phyloP scores from a whole-genome alignment of 345 rosid genomes.

The Populus tremula region DNA sequence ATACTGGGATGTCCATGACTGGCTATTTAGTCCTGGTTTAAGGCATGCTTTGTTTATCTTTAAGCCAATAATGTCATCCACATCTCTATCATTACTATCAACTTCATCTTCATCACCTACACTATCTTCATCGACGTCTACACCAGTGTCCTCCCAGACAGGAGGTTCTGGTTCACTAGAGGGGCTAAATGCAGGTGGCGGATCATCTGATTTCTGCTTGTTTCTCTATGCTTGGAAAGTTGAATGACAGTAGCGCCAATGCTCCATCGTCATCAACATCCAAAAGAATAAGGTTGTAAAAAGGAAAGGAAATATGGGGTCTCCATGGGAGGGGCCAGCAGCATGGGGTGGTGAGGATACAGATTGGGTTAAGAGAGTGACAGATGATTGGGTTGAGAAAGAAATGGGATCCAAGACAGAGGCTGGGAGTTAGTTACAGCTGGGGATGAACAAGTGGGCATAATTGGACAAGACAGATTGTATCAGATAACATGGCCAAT shows the following conservation, averaged over 20 bases:
- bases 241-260: conserved; percentile 26
- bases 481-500: conserved; percentile 32
- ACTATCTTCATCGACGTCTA: conserved; percentile 33
- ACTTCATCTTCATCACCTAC: conserved; percentile 27
- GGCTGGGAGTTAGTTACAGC: conserved; percentile 37
- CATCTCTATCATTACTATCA: conserved; percentile 23
- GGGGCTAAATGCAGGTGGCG: conserved; percentile 30
- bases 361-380: conserved; percentile 22
- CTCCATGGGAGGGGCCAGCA: conserved; percentile 27
- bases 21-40: conserved; percentile 66
- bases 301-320: conserved; percentile 2
- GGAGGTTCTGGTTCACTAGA: conserved; percentile 40
- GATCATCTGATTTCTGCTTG: conserved; percentile 49
- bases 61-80: conserved; percentile 42
- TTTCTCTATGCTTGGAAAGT: conserved; percentile 67
- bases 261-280: conserved; percentile 7
- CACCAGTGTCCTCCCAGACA: conserved; percentile 37
- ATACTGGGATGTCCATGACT: conserved; percentile 78
- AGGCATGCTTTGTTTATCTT: conserved; percentile 66
- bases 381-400: conserved; percentile 21
- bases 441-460: conserved; percentile 48
- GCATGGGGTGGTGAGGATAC: conserved; percentile 17
- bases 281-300: conserved; percentile 17
- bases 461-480: conserved; percentile 51
- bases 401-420: conserved; percentile 29